Base-by-base conservation (phyloP, 2,329 filamentous ascomycete genomes). In the Juglanconis sp. region DNA sequence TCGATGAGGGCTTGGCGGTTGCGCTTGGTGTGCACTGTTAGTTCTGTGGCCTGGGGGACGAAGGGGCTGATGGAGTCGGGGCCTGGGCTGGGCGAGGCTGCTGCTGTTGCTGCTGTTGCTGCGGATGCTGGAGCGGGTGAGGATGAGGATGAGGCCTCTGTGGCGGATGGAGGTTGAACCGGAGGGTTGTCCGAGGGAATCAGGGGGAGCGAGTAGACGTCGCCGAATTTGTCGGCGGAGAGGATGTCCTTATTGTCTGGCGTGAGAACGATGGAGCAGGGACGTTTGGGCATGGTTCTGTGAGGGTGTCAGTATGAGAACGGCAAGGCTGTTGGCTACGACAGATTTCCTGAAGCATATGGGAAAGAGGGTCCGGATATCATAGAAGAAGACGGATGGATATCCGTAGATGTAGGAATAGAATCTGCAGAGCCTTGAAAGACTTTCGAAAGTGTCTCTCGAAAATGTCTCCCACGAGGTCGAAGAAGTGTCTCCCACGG, bases 141-240 rank as follows among this genome's bases (percentile, higher is more conserved):
- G 24, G 24, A 67, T 11, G 69, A 53, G 54, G 34, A 67, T 11
- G 69, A 53, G 54, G 34, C n/a, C 15, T 57, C 54, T 50, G 47
- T 53, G 34, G 36, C 38, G 40, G 49, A 7, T 9, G 50, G 34
- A 58, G 11, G 44, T 54, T 56, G 44, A 2, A 4, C 10, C 13
- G 66, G 56, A 24, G 65, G 57, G 15, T 62, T 52, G 24, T 66
- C 65, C 47, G 60, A 57, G 58, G 69, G 69, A 49, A 92, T 72
- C 3, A 98, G 79, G 13, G 95, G 94, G 7, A 99, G 76, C 10
- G 90, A 85, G 75, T 96, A 98, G 63, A 97, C 94, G 72, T 99
- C 95, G 65, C 95, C 95, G 70, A 98, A 98, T 74, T 99, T 99
- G 79, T 99, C 95, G 56, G 87, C 94, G 63, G 86, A 87, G 60